Base-by-base conservation (phyloP, 176 grass and related monocot species). In the Saccharum spontaneum region DNA sequence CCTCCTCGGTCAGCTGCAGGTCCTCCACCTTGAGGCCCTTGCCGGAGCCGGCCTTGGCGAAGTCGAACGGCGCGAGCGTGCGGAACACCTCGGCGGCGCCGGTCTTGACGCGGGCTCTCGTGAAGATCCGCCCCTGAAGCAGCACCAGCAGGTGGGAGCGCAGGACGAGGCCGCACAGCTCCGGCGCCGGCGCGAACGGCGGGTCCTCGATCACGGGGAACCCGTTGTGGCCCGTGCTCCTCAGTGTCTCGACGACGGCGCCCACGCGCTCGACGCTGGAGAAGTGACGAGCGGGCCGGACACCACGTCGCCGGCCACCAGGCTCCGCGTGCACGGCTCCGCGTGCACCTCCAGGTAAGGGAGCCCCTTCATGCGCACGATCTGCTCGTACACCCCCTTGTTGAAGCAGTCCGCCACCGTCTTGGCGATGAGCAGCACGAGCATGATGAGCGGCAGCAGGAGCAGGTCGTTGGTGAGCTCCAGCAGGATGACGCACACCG, bases 391-490 rank as follows among this genome's bases (percentile, higher is more conserved):
- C 61, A 94, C 82, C 0, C 93, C 93, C 55, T 86, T 90, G 82
- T 94, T 94, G 93, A 94, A 92, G 88, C 83, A 83, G 84, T 94
- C 93, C 0, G 93, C 93, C 50, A 94, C 82, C 20, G 79, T 90
- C 84, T 94, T 94, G 65, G 93, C 60, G 49, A 90, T 48, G 83
- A 94, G 93, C 57, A 92, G 87, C 30, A 92, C 82, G 5, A 94
- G 93, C 93, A 94, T 94, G 70, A 94, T 84, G 82, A 90, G 76
- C 31, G 90, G 93, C 64, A 94, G 87, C 70, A 92, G 90, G 2
- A 88, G 68, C 14, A 94, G 90, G 57, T 92, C 79, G 38, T 90
- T 88, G 75, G 93, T 92, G 76, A 94, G 89, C 82, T 94, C 92
- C 22, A 94, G 92, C 31, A 94, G 87, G 83, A 94, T 94, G 44